Percentiles rank a stretch among this genome's conserved stretches.
phyloP scores from a whole-genome alignment of 1,284 basidiomycete species.

The Peniophora sp. region DNA sequence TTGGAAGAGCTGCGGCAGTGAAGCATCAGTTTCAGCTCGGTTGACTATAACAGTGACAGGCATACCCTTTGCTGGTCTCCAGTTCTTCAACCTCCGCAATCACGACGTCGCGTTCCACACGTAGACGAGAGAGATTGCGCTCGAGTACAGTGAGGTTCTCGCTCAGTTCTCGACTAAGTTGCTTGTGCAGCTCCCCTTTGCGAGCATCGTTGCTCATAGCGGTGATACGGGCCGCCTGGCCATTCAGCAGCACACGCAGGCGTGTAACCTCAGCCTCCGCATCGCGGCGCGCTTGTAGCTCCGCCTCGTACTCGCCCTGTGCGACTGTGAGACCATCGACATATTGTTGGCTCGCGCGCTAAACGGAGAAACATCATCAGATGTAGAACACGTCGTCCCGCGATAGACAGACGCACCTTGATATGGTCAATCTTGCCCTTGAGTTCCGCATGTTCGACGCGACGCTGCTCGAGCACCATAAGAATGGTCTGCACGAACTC shows the following conservation, averaged over 20 bases:
- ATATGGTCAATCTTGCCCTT: slow-evolving; percentile 79
- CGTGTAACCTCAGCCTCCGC: slow-evolving; percentile 88
- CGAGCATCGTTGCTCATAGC: slow-evolving; percentile 74
- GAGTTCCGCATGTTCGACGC: slow-evolving; percentile 57
- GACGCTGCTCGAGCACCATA: slow-evolving; percentile 59
- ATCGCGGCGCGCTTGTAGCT: slow-evolving; percentile 80
- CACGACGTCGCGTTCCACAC: slow-evolving; percentile 85
- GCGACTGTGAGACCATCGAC: slow-evolving; percentile 89
- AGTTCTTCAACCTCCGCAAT: slow-evolving; percentile 93
- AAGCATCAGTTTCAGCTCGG: slow-evolving; percentile 8
- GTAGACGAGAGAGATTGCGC: slow-evolving; percentile 80
- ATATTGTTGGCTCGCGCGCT: slow-evolving; percentile 86
- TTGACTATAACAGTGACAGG: slow-evolving; percentile 1
- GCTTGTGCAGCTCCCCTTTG: slow-evolving; percentile 66
- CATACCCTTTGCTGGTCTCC: slow-evolving; percentile 62
- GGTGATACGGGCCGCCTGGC: slow-evolving; percentile 82
- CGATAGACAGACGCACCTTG: slow-evolving; percentile 49
- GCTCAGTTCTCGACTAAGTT: slow-evolving; percentile 73
- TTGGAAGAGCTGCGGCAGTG: slow-evolving; percentile 11
- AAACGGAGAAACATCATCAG: slow-evolving; percentile 6
- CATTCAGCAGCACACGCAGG: slow-evolving; percentile 78
- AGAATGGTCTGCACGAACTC: slow-evolving; percentile 71
- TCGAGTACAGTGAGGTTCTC: slow-evolving; percentile 75
- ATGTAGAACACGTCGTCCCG: background rate
- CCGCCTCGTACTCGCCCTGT: slow-evolving; percentile 88